phyloP scores from a whole-genome alignment of 192 early-diverging fungal species.

The Globomyces pollinis-pini region DNA sequence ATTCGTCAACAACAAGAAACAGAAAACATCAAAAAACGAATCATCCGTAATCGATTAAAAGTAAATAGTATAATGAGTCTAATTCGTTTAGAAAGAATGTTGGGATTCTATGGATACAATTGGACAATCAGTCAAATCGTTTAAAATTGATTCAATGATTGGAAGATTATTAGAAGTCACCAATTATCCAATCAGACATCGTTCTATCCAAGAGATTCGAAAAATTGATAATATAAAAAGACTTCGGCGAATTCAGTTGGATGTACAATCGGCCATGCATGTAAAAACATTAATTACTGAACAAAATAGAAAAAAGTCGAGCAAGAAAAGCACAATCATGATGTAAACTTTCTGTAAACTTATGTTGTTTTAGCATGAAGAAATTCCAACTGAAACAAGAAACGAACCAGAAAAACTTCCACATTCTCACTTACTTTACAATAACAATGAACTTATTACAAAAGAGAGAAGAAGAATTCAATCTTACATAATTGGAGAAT shows the following conservation, averaged over 20 bases:
- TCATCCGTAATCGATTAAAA: constrained; percentile 45
- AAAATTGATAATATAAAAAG: constrained; percentile 21
- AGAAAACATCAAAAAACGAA: constrained; percentile 38
- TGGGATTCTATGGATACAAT: constrained; percentile 49
- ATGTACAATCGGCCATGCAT: not conserved
- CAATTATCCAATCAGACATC: constrained; percentile 41
- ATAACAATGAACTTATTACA: constrained; percentile 43
- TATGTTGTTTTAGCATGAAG: not conserved
- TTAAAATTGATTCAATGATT: constrained; percentile 32
- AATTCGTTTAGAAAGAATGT: too few relatives aligned
- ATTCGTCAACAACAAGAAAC: constrained; percentile 33
- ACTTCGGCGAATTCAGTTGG: constrained; percentile 28
- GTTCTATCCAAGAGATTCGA: constrained; percentile 17
- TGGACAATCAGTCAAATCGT: constrained; percentile 41
- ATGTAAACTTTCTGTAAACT: too few relatives aligned
- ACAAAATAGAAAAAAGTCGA: not conserved
- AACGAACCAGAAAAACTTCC: not conserved
- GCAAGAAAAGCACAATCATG: too few relatives aligned
- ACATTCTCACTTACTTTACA: constrained; percentile 29
- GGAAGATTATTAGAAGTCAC: constrained; percentile 24
- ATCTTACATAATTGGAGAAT: constrained; percentile 34
- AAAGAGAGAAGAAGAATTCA: constrained; percentile 44
- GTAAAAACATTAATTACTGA: not conserved
- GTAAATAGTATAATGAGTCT: too few relatives aligned
- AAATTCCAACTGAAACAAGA: constrained; percentile 4